phyloP scores from a whole-genome alignment of 2,329 filamentous ascomycete genomes.

The Aspergillus aculeatus region DNA sequence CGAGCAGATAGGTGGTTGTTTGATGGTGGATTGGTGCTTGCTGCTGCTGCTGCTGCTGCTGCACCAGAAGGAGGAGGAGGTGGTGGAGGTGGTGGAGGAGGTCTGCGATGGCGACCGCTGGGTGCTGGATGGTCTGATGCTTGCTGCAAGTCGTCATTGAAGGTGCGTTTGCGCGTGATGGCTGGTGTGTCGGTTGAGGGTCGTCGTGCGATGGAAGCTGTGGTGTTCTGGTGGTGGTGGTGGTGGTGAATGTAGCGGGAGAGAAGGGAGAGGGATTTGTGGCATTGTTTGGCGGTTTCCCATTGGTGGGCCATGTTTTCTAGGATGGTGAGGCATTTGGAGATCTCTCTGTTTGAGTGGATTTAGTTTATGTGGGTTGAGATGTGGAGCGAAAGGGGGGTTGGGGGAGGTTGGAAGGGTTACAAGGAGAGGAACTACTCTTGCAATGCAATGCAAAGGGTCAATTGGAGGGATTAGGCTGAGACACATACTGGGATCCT shows the following conservation, averaged over 20 bases:
- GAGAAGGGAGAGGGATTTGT: conserved; percentile 35
- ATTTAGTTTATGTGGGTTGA: conserved; percentile 7
- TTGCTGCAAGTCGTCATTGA: not conserved
- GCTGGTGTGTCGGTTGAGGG: not conserved
- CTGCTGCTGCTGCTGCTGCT: too few species aligned
- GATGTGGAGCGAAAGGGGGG: not conserved
- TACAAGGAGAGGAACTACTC: too few species aligned
- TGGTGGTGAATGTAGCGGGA: conserved; percentile 30
- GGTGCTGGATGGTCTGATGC: too few species aligned
- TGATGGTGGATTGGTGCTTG: too few species aligned
- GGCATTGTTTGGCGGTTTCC: conserved; percentile 43
- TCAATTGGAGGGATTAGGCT: too few species aligned
- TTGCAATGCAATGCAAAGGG: too few species aligned
- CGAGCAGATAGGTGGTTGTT: not conserved
- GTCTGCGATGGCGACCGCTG: not conserved
- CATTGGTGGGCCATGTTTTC: conserved; percentile 38
- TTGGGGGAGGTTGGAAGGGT: not conserved
- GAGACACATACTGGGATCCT: conserved; percentile 30
- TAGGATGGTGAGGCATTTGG: conserved; percentile 33
- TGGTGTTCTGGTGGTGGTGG: not conserved
- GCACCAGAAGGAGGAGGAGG: too few species aligned
- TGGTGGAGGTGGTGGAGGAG: not conserved
- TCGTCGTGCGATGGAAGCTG: not conserved
- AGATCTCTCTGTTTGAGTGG: conserved; percentile 32
- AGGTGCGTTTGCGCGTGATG: not conserved